Conservation (phyloP, 192 early-diverging fungal genomes). For the Linnemannia schmuckeri region DNA sequence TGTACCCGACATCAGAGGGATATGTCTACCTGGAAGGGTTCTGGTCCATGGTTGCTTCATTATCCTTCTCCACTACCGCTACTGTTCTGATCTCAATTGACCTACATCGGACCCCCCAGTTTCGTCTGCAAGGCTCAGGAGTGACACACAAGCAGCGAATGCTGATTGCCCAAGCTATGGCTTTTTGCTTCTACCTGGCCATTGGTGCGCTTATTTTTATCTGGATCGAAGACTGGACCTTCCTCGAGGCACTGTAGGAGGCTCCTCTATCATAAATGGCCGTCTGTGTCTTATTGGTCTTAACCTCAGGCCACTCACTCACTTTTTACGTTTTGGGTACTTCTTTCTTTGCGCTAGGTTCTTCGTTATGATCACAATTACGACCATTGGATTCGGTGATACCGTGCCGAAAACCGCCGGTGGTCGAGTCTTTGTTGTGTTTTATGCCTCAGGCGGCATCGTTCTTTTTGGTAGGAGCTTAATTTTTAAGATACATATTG, state of each 20-base stretch:
- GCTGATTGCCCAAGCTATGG: constrained; percentile 14
- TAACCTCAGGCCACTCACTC: neutral
- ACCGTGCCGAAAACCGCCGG: neutral
- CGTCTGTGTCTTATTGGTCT: neutral
- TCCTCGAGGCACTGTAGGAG: neutral
- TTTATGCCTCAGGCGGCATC: constrained; percentile 14
- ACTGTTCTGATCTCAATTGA: constrained; percentile 12
- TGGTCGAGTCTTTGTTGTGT: neutral
- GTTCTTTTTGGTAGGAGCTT: constrained; percentile 11
- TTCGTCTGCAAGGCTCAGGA: constrained; percentile 1
- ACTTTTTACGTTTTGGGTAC: neutral
- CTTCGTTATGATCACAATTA: constrained; percentile 14
- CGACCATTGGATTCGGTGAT: constrained; percentile 18
- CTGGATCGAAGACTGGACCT: constrained; percentile 16
- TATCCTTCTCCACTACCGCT: constrained; percentile 5
- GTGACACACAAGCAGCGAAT: constrained; percentile 16
- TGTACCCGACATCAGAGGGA: neutral
- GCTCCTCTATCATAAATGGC: neutral
- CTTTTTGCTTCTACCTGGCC: constrained; percentile 14
- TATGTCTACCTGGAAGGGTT: constrained; percentile 14
- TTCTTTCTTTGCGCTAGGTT: neutral
- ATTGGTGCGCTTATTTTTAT: constrained; percentile 11
- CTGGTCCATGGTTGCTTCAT: constrained; percentile 12
- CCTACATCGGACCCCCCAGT: constrained; percentile 2
- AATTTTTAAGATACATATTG: neutral